A percentile compares a stretch with the other conserved stretches of the same genome.
Evolutionary conservation across 768 basidiomycete genomes (phyloP).

Genomic region (Rhodotorula babjevae): DNA sequence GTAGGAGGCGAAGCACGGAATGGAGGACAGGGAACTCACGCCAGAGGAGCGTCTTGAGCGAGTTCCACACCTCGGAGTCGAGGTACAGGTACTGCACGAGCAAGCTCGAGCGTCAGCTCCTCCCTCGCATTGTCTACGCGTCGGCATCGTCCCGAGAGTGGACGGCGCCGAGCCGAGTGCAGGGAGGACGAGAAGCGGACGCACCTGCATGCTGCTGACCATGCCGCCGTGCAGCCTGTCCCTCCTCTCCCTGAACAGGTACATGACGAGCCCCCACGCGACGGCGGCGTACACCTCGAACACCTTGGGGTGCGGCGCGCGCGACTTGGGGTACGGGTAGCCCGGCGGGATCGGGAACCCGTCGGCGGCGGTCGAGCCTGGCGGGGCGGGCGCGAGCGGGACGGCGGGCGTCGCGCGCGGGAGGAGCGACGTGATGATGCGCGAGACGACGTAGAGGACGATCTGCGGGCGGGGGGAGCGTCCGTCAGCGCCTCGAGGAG

Average conservation of each 20-base stretch:
- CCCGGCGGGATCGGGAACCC: constrained; percentile 43
- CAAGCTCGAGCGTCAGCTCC: background rate
- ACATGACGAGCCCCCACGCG: constrained; percentile 96
- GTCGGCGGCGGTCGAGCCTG: constrained; percentile 20
- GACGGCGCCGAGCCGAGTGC: background rate
- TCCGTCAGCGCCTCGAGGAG: too few species aligned
- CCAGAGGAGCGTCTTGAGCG: constrained; percentile 80
- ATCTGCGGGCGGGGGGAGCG: constrained; percentile 61
- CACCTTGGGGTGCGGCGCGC: constrained; percentile 76
- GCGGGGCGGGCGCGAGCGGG: constrained; percentile 47
- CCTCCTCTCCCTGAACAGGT: constrained; percentile 77
- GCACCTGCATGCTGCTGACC: constrained; percentile 79
- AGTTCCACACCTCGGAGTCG: constrained; percentile 81
- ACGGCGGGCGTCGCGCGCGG: constrained; percentile 62
- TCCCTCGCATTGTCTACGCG: too few species aligned
- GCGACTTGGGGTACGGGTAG: constrained; percentile 52
- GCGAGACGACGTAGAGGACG: constrained; percentile 89
- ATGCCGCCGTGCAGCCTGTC: constrained; percentile 94
- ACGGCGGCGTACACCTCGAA: constrained; percentile 84
- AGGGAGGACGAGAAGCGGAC: background rate
- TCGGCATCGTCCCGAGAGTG: background rate
- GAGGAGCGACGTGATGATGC: constrained; percentile 84
- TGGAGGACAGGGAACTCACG: constrained; percentile 10
- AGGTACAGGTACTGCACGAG: constrained; percentile 68
- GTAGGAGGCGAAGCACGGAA: background rate